These are phyloP conservation scores for Tanacetum coccineum DNA, from an alignment of 129 eudicot species.

Conservation along the genomic window DNA sequence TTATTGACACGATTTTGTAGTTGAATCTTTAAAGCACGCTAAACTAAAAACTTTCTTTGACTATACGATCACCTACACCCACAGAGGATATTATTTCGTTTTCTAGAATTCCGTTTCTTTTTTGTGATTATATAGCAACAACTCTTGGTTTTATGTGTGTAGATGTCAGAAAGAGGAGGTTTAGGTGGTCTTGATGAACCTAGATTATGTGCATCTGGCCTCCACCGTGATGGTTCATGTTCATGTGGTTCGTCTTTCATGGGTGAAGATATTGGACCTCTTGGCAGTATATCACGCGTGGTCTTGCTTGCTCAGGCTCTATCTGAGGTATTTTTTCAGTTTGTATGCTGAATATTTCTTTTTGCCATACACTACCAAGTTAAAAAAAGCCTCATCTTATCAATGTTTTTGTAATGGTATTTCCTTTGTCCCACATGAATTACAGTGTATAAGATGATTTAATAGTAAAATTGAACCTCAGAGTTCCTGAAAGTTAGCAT, in stretches of 20 bases:
- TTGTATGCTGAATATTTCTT: background rate
- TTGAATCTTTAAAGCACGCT: background rate
- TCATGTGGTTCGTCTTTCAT: conserved; percentile 59
- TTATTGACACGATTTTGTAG: background rate
- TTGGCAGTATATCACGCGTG: conserved; percentile 69
- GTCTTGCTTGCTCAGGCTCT: conserved; percentile 84
- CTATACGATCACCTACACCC: background rate
- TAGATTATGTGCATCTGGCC: conserved; percentile 58
- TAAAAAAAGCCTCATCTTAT: background rate
- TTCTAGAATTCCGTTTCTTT: conserved; percentile 5
- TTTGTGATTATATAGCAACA: conserved; percentile 16
- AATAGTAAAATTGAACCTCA: too few relatives aligned
- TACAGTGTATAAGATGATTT: too few relatives aligned
- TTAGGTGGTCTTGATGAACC: conserved; percentile 41
- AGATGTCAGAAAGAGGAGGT: conserved; percentile 64
- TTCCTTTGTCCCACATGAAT: too few relatives aligned
- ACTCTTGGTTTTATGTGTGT: conserved; percentile 21
- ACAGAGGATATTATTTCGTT: background rate
- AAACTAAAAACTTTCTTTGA: background rate
- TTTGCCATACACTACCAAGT: background rate
- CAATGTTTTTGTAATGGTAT: too few relatives aligned
- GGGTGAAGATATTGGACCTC: conserved; percentile 55
- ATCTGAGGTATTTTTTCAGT: conserved; percentile 57
- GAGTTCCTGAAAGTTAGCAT: background rate
- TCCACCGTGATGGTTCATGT: conserved; percentile 68